A percentile compares a stretch with the other conserved stretches of the same genome.
Conservation (phyloP, 345 rosid genomes). For the Linum lewisii region DNA sequence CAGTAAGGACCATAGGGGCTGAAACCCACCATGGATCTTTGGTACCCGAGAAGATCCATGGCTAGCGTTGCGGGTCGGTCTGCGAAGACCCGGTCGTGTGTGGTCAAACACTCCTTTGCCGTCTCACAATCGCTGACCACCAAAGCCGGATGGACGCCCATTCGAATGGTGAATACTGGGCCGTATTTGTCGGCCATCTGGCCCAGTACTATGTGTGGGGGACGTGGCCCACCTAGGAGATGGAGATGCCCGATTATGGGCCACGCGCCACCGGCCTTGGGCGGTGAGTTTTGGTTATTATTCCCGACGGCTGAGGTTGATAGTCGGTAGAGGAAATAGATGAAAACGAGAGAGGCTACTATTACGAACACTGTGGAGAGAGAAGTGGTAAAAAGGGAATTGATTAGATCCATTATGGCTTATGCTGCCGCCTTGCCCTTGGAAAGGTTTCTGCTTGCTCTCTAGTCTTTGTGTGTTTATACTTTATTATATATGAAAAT, state of each 20-base stretch:
- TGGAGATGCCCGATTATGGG: conserved; percentile 13
- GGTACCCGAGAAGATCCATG: conserved; percentile 16
- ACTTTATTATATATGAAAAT: no score
- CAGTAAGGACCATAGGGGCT: conserved; percentile 27
- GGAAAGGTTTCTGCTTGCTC: no score
- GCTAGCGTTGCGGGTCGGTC: conserved; percentile 21
- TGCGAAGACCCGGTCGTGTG: conserved; percentile 12
- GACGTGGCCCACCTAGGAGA: conserved; percentile 14
- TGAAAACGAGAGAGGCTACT: not conserved
- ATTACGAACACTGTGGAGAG: not conserved
- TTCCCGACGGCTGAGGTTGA: not conserved
- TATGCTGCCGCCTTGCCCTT: no score
- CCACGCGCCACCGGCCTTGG: conserved; percentile 8
- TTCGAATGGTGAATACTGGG: conserved; percentile 24
- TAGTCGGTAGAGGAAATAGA: not conserved
- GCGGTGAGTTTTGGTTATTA: not conserved
- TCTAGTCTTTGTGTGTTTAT: no score
- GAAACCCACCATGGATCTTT: conserved; percentile 22
- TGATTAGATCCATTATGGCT: not conserved
- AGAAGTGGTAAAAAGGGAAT: not conserved
- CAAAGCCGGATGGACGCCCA: conserved; percentile 18
- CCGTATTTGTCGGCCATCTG: conserved; percentile 28
- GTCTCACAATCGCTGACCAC: conserved; percentile 23
- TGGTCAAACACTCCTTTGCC: conserved; percentile 26
- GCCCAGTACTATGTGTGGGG: conserved; percentile 20